A percentile compares a stretch with the other conserved stretches of the same genome.
These are phyloP conservation scores for Fusarium luffae DNA, from an alignment of 2,329 filamentous ascomycete genomes.

Conservation along the genomic window DNA sequence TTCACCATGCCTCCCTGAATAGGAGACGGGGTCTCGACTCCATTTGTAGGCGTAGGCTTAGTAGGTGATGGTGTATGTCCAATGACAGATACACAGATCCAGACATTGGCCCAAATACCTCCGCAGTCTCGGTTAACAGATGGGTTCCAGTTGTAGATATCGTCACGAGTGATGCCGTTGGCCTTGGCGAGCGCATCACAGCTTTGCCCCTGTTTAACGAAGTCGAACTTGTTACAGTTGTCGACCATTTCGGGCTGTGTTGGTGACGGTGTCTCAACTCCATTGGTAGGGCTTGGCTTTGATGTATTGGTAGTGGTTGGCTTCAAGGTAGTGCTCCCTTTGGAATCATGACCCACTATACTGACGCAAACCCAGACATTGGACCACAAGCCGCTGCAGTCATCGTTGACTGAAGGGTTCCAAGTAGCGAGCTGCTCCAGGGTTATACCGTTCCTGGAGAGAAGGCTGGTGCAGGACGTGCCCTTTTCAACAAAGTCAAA, in stretches of 20 bases:
- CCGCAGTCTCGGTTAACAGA: not conserved
- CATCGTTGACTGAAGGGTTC: not conserved
- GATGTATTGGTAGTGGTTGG: not conserved
- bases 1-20: not conserved
- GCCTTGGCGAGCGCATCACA: not conserved
- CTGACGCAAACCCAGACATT: slow-evolving; percentile 5
- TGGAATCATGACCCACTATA: not conserved
- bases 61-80: too few species aligned
- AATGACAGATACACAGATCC: too few species aligned
- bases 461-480: too few species aligned
- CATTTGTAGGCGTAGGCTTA: not conserved
- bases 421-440: not conserved
- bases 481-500: too few species aligned
- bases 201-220: not conserved
- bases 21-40: not conserved
- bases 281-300: not conserved
- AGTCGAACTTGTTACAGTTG: not conserved
- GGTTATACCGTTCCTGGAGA: not conserved
- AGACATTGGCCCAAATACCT: not conserved
- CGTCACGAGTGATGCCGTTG: not conserved
- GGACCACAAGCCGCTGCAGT: not conserved
- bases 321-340: not conserved
- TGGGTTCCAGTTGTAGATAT: not conserved
- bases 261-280: not conserved
- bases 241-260: not conserved